Evolutionary conservation across 257 asterid genomes (phyloP).

Genomic region (Solanum medicagineum): DNA sequence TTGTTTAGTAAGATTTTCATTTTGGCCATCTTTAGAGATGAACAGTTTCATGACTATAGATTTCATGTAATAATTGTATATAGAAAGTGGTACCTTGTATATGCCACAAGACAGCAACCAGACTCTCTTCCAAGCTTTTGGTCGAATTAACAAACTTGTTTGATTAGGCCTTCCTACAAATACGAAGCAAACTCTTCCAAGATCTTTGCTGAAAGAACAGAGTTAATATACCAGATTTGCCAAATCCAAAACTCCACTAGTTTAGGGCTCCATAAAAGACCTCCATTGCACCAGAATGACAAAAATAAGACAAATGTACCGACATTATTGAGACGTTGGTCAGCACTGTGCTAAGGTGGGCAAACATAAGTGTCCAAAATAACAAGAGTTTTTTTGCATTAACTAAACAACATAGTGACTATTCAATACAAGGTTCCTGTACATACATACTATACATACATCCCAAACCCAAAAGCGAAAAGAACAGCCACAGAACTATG

Average conservation of each 20-base stretch:
- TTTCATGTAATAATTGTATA: neutral
- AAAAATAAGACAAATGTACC: neutral
- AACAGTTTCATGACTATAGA: neutral
- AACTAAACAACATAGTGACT: neutral
- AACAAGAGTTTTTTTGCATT: neutral
- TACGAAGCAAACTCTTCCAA: neutral
- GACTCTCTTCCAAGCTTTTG: neutral
- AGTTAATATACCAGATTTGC: neutral
- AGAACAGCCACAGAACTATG: constrained; percentile 14
- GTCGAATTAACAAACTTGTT: neutral
- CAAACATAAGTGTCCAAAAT: neutral
- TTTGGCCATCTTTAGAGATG: neutral
- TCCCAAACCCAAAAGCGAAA: neutral
- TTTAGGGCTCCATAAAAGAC: neutral
- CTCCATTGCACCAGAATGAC: neutral
- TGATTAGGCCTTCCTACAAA: neutral
- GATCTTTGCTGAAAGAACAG: neutral
- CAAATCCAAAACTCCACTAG: neutral
- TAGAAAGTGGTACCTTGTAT: neutral
- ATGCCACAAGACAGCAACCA: neutral
- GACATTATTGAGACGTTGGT: neutral
- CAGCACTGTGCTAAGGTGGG: neutral
- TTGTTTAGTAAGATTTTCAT: neutral
- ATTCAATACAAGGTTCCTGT: constrained; percentile 11
- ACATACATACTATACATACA: constrained; percentile 14